Base-by-base conservation (phyloP, 257 asterid species). In the Ophiorrhiza pumila region DNA sequence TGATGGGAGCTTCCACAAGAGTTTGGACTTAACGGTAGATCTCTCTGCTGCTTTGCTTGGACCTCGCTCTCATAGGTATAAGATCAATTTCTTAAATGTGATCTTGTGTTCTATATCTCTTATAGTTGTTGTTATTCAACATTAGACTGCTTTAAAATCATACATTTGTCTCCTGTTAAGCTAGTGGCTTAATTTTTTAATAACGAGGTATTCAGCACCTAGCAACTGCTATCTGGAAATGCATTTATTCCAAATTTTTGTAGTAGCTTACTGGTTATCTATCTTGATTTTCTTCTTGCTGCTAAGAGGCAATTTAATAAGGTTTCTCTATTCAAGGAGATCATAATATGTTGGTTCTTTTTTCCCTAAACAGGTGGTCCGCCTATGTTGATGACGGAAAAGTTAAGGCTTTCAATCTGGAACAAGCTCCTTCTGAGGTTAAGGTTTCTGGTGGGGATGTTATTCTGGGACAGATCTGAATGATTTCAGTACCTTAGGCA, bases 1-100 rank as follows among this genome's bases (percentile, higher is more conserved):
- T 60, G 99, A 94, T 53, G 97, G 95, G 74, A 91, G 97, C 85
- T 91, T 94, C 87, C 96, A 91, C 85, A 94, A 87, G 71, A 91
- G 88, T 74, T 85, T 94, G 77, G 97, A 91, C 83, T 81, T 94
- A 83, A 74, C 80, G 27, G 68, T 87, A 52, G 98, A 94, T 77
- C 85, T 94, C 77, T 88, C 95, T 14, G 84, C 89, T 56, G 99
- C 98, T 41, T 76, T 94, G 84, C 90, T 91, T 47, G 99, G 99
- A 73, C 88, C 81, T 71, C 96, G 98, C 25, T 88, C 98, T 76
- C 91, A 90, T 56, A 91, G 99, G 99, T 78, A 64, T 68, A 41
- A 14, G 20, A 68, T 35, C 27, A 18, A 71, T 27, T 58, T 65
- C 23, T 17, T 64, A 31, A 42, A 50, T 13, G 22, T 65, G 29